Evolutionary conservation across 176 grass and related monocot species (phyloP), one percentile per base, ranked within the genome.

Genomic region (Ensete ventricosum): DNA sequence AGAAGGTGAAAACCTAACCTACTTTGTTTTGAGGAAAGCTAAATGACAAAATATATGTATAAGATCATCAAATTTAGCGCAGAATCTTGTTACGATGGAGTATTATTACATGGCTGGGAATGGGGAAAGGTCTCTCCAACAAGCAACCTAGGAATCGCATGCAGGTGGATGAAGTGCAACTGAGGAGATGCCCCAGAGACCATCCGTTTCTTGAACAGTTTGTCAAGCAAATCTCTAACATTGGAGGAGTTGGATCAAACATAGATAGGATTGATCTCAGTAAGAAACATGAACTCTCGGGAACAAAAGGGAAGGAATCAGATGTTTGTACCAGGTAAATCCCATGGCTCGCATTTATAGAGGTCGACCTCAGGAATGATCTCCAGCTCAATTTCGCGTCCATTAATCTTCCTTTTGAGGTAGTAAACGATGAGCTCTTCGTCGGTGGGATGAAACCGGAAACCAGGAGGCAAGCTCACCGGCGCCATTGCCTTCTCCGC

Each of bases 331-430:
- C 73, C 73, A 50, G 73, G 73, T 49, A 76, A 21, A 76, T 76
- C 73, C 73, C 73, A 76, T 51, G 73, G 73, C 29, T 76, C 73
- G 17, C 73, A 76, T 11, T 76, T 76, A 29, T 76, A 76, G 73
- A 74, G 72, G 11, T 74, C 72, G 52, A 74, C 72, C 53, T 74
- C 72, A 1, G 72, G 72, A 27, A 74, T 76, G 55, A 76, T 62
- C 17, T 76, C 73, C 55, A 76, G 54, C 54, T 76, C 73, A 21
- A 76, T 76, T 55, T 20, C 4, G 2, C 72, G 53, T 0, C 72
- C 53, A 29, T 74, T 74, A 22, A 74, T 74, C 72, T 74, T 74
- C 72, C 72, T 74, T 29, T 74, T 74, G 5, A 74, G 53, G 53
- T 74, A 74, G 23, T 74, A 74, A 1, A 29, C 53, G 25, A 74